A percentile compares a stretch with the other conserved stretches of the same genome.
These are phyloP conservation scores for Akanthomyces lecanii DNA, from an alignment of 2,329 filamentous ascomycete species.

Conservation along the genomic window DNA sequence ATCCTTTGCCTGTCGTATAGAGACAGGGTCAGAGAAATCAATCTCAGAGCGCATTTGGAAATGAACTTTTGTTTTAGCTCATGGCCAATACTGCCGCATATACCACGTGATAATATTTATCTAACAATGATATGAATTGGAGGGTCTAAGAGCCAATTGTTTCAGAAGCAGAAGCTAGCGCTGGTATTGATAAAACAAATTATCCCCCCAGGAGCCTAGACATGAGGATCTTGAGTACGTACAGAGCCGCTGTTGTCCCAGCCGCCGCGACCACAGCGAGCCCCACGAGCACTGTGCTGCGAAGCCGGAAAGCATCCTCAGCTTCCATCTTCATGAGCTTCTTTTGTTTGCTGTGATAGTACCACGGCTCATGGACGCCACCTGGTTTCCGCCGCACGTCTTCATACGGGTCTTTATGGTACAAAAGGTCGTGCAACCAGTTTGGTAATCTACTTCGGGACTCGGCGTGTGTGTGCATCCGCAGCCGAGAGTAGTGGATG, in stretches of 20 bases:
- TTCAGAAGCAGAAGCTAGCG: too few species aligned
- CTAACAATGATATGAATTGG: background rate
- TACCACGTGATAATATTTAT: background rate
- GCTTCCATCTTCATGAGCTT: conserved; percentile 60
- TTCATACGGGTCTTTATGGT: conserved; percentile 37
- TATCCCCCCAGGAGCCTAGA: background rate
- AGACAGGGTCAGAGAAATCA: too few species aligned
- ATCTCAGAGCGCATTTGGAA: background rate
- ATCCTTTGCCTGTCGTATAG: too few species aligned
- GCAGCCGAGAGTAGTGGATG: conserved; percentile 48
- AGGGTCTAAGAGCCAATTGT: too few species aligned
- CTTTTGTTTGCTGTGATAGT: conserved; percentile 54
- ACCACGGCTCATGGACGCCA: conserved; percentile 29
- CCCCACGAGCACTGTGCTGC: conserved; percentile 47
- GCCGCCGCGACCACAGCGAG: conserved; percentile 38
- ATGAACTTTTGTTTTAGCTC: background rate
- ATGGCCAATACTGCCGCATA: background rate
- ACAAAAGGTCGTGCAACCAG: conserved; percentile 41
- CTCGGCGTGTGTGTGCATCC: conserved; percentile 37
- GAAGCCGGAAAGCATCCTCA: conserved; percentile 59
- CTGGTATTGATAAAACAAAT: too few species aligned
- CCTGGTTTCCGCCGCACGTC: conserved; percentile 25
- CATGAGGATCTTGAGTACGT: background rate
- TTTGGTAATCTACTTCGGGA: conserved; percentile 29
- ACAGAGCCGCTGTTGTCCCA: conserved; percentile 27